These are phyloP conservation scores for Sclerotinia sclerotiorum DNA, from an alignment of 2,329 filamentous ascomycete species.

Conservation along the genomic window DNA sequence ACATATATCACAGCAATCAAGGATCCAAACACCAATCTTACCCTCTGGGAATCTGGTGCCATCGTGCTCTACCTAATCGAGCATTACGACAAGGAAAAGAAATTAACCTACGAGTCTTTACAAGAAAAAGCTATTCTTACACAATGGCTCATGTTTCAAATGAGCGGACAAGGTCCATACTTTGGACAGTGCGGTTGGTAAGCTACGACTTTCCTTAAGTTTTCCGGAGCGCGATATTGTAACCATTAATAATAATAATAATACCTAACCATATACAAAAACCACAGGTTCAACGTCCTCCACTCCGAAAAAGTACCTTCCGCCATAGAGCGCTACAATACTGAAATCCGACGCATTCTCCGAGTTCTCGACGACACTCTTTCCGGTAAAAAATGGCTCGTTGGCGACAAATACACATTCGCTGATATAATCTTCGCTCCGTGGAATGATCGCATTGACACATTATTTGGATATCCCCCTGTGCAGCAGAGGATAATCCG, in stretches of 20 bases:
- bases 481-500: no score
- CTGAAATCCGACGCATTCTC: slow-evolving; percentile 42
- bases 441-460: slow-evolving; percentile 30
- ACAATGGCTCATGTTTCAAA: slow-evolving; percentile 44
- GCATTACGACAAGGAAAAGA: slow-evolving; percentile 44
- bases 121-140: slow-evolving; percentile 2
- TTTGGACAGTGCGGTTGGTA: slow-evolving; percentile 38
- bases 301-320: slow-evolving; percentile 45
- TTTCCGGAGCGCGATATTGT: no score
- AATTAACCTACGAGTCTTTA: slow-evolving; percentile 38
- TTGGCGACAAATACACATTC: slow-evolving; percentile 44
- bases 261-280: not conserved
- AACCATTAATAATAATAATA: no score
- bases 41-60: slow-evolving; percentile 49
- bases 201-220: not conserved
- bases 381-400: slow-evolving; percentile 39
- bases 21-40: slow-evolving; percentile 46
- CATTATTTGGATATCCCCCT: not conserved
- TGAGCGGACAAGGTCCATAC: no score
- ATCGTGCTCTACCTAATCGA: slow-evolving; percentile 48
- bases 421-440: slow-evolving; percentile 44
- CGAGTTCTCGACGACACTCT: slow-evolving; percentile 47
- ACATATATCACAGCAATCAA: slow-evolving; percentile 34
- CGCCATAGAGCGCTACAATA: slow-evolving; percentile 47
- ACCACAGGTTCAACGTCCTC: slow-evolving; percentile 33